Conservation (phyloP, 2,329 filamentous ascomycete genomes). For the Fusarium burgessii region DNA sequence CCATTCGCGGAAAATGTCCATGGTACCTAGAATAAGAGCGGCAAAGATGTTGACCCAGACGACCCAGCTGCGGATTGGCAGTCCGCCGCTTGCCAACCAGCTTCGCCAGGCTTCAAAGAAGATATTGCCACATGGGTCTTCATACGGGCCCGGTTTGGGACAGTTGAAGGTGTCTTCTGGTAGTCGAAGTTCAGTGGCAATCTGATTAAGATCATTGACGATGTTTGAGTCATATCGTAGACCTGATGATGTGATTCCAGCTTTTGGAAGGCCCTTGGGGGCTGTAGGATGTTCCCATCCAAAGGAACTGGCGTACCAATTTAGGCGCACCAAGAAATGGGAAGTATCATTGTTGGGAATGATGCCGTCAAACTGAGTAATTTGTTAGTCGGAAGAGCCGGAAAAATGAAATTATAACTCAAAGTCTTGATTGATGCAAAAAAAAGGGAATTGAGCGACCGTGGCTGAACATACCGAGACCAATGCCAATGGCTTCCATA, state of each 20-base stretch:
- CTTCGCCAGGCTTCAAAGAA: slow-evolving; percentile 47
- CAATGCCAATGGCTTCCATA: slow-evolving; percentile 42
- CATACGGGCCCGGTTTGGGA: slow-evolving; percentile 31
- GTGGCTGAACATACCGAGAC: slow-evolving; percentile 40
- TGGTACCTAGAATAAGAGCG: slow-evolving; percentile 26
- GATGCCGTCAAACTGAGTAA: slow-evolving; percentile 42
- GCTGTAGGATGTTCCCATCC: slow-evolving; percentile 46
- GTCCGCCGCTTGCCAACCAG: slow-evolving; percentile 23
- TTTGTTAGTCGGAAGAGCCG: slow-evolving; percentile 10
- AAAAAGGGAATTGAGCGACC: background rate
- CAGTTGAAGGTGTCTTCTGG: slow-evolving; percentile 41
- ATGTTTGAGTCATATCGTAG: slow-evolving; percentile 34
- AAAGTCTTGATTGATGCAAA: background rate
- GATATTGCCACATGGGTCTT: slow-evolving; percentile 39
- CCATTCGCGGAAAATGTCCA: slow-evolving; percentile 40
- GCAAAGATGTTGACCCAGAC: slow-evolving; percentile 31
- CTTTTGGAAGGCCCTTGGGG: slow-evolving; percentile 39
- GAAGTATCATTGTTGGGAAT: slow-evolving; percentile 45
- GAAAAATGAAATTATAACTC: background rate
- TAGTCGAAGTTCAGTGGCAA: slow-evolving; percentile 39
- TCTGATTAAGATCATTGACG: slow-evolving; percentile 35
- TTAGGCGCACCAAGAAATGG: slow-evolving; percentile 43
- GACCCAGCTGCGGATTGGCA: slow-evolving; percentile 32
- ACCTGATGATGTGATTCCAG: slow-evolving; percentile 37
- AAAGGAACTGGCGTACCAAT: slow-evolving; percentile 44